Percentiles rank a stretch among this genome's conserved stretches.
Evolutionary conservation across 257 asterid species (phyloP).

Genomic region (Coffea eugenioides): DNA sequence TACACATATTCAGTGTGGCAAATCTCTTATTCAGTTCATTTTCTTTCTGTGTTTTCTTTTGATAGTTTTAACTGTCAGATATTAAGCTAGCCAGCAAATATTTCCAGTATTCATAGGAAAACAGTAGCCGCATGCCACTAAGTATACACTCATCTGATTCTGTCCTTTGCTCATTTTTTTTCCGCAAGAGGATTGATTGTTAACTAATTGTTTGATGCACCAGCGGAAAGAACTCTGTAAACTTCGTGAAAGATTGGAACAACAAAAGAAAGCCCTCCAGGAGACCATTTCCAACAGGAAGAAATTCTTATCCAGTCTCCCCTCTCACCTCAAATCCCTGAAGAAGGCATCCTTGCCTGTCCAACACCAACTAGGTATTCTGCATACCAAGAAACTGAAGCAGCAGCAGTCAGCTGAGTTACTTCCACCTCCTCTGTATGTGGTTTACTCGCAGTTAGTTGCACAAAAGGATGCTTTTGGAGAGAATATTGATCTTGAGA

Average conservation of each 20-base stretch:
- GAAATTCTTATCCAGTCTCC: conserved; percentile 87
- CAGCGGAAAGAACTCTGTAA: conserved; percentile 94
- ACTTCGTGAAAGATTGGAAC: conserved; percentile 77
- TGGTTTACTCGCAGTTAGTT: conserved; percentile 78
- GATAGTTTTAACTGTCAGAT: background rate
- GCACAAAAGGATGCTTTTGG: conserved; percentile 97
- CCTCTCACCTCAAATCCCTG: conserved; percentile 94
- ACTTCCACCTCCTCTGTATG: conserved; percentile 94
- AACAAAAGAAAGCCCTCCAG: conserved; percentile 77
- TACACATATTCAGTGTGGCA: background rate
- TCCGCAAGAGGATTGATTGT: background rate
- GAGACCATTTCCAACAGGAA: conserved; percentile 83
- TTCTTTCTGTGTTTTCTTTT: background rate
- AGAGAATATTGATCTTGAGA: conserved; percentile 82
- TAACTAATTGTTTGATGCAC: conserved; percentile 25
- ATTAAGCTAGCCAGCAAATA: background rate
- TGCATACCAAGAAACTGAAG: conserved; percentile 78
- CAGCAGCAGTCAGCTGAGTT: conserved; percentile 92
- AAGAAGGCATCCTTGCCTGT: conserved; percentile 96
- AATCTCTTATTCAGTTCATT: background rate
- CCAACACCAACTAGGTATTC: conserved; percentile 79
- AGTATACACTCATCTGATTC: background rate
- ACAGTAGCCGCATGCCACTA: background rate
- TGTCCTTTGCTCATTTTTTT: background rate
- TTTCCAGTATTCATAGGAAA: background rate